Conservation (phyloP, 176 grass and related monocot species). For the Eleusine indica region DNA sequence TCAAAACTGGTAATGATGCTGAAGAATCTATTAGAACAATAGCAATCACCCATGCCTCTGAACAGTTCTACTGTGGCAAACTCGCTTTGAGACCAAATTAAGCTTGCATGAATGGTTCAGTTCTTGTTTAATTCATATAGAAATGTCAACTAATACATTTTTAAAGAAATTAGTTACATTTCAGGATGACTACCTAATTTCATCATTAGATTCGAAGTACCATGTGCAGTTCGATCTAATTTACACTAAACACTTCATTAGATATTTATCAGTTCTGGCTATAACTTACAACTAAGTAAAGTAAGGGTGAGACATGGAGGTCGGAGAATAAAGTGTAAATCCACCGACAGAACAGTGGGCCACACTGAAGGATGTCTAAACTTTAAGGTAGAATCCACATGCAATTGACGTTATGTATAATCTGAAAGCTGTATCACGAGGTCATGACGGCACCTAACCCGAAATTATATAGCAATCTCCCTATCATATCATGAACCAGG, state of each 20-base stretch:
- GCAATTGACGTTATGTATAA: conserved; percentile 56
- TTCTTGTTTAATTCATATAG: conserved; percentile 16
- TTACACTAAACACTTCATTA: conserved; percentile 24
- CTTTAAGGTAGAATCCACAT: conserved; percentile 73
- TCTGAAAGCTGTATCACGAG: conserved; percentile 52
- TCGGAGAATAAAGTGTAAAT: conserved; percentile 89
- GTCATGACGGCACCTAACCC: conserved; percentile 36
- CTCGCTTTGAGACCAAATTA: background rate
- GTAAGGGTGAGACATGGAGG: conserved; percentile 20
- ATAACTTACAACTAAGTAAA: conserved; percentile 38
- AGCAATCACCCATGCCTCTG: background rate
- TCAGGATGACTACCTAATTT: background rate
- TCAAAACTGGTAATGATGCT: background rate
- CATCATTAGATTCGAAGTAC: background rate
- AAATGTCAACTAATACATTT: conserved; percentile 3
- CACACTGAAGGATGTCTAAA: conserved; percentile 59
- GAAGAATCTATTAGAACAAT: conserved; percentile 4
- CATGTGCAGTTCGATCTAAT: background rate
- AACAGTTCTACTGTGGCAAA: background rate
- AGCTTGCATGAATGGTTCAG: background rate
- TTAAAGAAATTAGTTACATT: background rate
- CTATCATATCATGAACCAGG: conserved; percentile 33
- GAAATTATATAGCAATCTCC: background rate
- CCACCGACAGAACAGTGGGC: conserved; percentile 59
- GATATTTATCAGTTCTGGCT: conserved; percentile 17